Percentiles rank a stretch among this genome's conserved stretches.
phyloP scores from a whole-genome alignment of 1,284 basidiomycete species.

The Heterobasidion irregulare region DNA sequence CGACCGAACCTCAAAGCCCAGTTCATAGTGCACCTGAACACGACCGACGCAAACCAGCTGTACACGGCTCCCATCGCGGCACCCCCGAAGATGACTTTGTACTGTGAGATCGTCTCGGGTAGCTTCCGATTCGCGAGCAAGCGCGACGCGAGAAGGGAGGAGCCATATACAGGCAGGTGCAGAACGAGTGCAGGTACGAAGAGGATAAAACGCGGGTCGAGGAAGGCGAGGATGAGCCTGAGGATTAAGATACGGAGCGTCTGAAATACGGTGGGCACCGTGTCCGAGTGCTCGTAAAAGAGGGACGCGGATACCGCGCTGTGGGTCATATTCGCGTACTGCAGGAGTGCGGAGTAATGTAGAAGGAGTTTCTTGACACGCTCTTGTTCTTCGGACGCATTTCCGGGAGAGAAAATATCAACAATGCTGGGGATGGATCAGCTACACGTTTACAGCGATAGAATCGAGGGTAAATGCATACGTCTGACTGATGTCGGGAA shows the following conservation, averaged over 20 bases:
- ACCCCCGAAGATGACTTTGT: constrained; percentile 5
- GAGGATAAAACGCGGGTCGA: constrained; percentile 6
- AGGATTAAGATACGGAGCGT: not conserved
- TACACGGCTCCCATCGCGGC: constrained; percentile 9
- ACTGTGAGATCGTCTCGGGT: constrained; percentile 3
- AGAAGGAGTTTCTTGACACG: constrained; percentile 27
- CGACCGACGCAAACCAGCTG: constrained; percentile 7
- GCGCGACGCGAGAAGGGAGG: not conserved
- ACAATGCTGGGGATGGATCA: not conserved
- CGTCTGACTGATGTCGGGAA: no score
- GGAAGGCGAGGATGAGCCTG: not conserved
- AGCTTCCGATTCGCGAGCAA: not conserved
- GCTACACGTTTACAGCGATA: not conserved
- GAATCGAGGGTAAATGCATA: not conserved
- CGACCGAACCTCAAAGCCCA: not conserved
- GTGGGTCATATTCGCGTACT: constrained; percentile 52
- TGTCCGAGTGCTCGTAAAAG: not conserved
- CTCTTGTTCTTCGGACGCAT: constrained; percentile 2
- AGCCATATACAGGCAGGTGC: constrained; percentile 4
- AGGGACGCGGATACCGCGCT: constrained; percentile 30
- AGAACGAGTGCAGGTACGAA: constrained; percentile 3
- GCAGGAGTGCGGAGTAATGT: constrained; percentile 45
- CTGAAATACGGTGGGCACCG: not conserved
- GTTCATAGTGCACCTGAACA: constrained; percentile 6
- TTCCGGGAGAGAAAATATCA: constrained; percentile 6